Percentiles rank a stretch among this genome's conserved stretches.
Evolutionary conservation across 176 grass and related monocot species (phyloP).

Genomic region (Bothriochloa decipiens): DNA sequence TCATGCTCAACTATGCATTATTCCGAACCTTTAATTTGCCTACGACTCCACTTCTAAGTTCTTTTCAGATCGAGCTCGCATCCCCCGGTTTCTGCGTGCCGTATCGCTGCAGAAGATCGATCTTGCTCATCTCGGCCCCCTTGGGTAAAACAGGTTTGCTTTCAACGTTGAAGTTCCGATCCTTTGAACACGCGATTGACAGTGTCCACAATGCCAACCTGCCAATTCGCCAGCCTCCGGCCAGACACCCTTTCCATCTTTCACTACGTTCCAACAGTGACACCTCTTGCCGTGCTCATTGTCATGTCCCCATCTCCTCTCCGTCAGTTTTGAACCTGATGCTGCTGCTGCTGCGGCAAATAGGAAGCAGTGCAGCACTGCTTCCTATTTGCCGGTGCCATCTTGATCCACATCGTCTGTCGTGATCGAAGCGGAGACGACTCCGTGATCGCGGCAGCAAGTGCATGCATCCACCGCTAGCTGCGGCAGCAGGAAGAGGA

Average conservation of each 20-base stretch:
- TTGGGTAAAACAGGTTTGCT: not conserved
- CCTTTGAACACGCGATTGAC: slow-evolving; percentile 7
- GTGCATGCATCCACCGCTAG: slow-evolving; percentile 24
- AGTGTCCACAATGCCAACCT: not conserved
- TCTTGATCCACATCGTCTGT: not conserved
- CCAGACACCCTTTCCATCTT: not conserved
- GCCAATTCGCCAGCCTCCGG: not conserved
- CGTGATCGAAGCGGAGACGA: not conserved
- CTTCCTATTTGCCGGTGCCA: slow-evolving; percentile 32
- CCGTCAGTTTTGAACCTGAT: slow-evolving; percentile 24
- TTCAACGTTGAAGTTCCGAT: slow-evolving; percentile 13
- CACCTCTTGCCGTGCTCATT: not conserved
- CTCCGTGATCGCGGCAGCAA: not conserved
- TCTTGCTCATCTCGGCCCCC: not conserved
- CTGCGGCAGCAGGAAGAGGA: not conserved
- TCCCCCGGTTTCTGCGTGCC: not conserved
- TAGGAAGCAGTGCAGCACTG: not conserved
- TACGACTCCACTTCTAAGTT: not conserved
- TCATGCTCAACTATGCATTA: not conserved
- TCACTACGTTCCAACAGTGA: not conserved
- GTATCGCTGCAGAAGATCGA: not conserved
- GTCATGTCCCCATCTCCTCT: not conserved
- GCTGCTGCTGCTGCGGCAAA: not conserved
- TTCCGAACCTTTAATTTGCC: not conserved
- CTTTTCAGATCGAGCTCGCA: not conserved